Base-by-base conservation (phyloP, 352 stramenopile genomes). In the Phytophthora hybrid region DNA sequence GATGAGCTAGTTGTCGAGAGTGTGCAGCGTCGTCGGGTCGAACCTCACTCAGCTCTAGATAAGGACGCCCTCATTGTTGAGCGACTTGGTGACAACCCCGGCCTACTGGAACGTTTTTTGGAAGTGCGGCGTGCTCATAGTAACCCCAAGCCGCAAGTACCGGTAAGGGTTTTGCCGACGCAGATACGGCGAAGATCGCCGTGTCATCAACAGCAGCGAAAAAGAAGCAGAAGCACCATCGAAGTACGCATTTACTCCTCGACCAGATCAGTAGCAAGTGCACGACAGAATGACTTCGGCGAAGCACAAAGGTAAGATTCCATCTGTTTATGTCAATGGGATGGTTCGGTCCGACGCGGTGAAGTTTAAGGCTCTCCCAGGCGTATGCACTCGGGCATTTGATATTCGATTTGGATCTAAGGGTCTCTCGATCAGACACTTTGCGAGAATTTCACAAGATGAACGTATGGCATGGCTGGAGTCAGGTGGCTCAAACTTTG, bases 401-500 rank as follows among this genome's bases (percentile, higher is more conserved):
- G 46, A 53, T 26, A 53, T 53, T 26, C 46, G 46, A 14, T 53
- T 53, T 26, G n/a, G 16, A 0, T 53, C 46, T 9, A 29, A 53
- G 46, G 18, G 46, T 10, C n/a, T 53, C 6, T 53, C 46, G n/a
- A 53, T 53, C 18, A 53, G 13, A 49, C 21, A 26, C 23, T 49
- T 49, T n/a, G 41, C 41, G 18, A 49, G 41, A 49, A 49, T 49
- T 19, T 14, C 41, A 16, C 18, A 49, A 49, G 41, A 49, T 11
- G 46, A 53, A 16, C 18, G 18, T 53, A 26, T 53, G 9, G 3
- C 46, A 26, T 49, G 41, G 41, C 13, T 49, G 41, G 41, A 49
- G 18, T 7, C 41, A 19, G 41, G 32, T 32, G 55, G 53, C 13
- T 63, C 57, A 10, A 63, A 63, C 32, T 63, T 63, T 21, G 57